Base-by-base conservation (phyloP, 2,329 filamentous ascomycete species). In the Geosmithia morbida region DNA sequence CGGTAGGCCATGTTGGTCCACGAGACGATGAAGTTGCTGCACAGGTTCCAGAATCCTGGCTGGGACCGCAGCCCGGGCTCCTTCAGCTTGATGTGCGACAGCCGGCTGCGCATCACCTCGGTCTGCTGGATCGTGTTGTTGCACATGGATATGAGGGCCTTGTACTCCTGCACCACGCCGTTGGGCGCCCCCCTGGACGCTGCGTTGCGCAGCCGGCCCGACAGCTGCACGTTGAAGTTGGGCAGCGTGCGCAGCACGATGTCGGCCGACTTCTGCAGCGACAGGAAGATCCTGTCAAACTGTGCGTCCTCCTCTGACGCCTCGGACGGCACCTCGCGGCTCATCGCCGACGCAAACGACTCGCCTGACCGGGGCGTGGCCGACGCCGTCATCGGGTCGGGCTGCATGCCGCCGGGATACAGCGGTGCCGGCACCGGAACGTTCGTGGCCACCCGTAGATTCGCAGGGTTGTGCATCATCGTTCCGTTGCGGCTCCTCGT, bases 291-390 rank as follows among this genome's bases (percentile, higher is more conserved):
- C 51, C 72, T 78, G 52, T 94, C 89, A 54, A 95, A 95, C 26
- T 81, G 75, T 16, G 77, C 74, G 55, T 94, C 87, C 52, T 94
- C 87, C 33, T 41, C 41, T 52, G 75, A 75, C 45, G 81, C 77
- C 46, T 87, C 84, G 10, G 77, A 61, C 41, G 74, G 69, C 29
- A 69, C 66, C 47, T 70, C 58, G 26, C 59, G 60, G 19, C 55
- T 61, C 30, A 70, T 69, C 3, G 71, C 67, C 0, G 81, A 79
- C 2, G 70, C 73, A 59, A 92, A 94, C 0, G 85, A 87, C 56
- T 94, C 87, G 42, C 83, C 85, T 7, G 87, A 94, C 20, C 85
- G 80, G 43, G 87, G 87, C 1, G 87, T 94, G n/a, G 73, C 74
- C 52, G 66, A 79, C 48, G 61, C 74, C 61, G 41, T 42, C 33